These are phyloP conservation scores for Globisporangium megalacanthum DNA, from an alignment of 352 stramenopile genomes.

Conservation along the genomic window DNA sequence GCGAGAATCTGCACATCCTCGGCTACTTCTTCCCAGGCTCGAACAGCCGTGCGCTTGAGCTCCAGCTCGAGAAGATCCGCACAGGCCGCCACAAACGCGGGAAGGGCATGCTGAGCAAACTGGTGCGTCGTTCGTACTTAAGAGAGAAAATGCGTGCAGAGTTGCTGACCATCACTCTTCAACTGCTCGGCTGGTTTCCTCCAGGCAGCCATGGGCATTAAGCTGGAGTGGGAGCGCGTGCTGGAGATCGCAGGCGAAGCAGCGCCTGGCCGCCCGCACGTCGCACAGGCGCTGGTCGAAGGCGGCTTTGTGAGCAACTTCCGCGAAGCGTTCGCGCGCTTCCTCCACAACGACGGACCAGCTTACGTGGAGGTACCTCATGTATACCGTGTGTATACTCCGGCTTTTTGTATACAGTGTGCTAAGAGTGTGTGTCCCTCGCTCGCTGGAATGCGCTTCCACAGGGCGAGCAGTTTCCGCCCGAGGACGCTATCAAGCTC, in stretches of 20 bases:
- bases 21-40: conserved; percentile 83
- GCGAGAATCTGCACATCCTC: conserved; percentile 83
- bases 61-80: conserved; percentile 75
- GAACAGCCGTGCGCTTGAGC: conserved; percentile 63
- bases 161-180: neutral
- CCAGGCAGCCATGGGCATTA: conserved; percentile 77
- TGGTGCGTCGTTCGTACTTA: conserved; percentile 29
- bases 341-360: conserved; percentile 76
- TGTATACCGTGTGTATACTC: too few relatives aligned
- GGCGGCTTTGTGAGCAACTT: conserved; percentile 70
- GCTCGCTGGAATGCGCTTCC: too few relatives aligned
- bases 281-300: conserved; percentile 77
- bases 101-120: conserved; percentile 78
- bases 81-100: conserved; percentile 72
- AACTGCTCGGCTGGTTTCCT: neutral
- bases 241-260: conserved; percentile 80
- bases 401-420: neutral
- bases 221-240: conserved; percentile 74
- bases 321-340: conserved; percentile 73
- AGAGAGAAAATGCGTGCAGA: too few relatives aligned
- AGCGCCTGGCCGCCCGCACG: conserved; percentile 70
- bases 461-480: conserved; percentile 76
- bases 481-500: conserved; percentile 82
- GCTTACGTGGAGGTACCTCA: conserved; percentile 70
- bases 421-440: neutral